phyloP scores from a whole-genome alignment of 108 stramenopile genomes.

The Aurantiochytrium sp. region DNA sequence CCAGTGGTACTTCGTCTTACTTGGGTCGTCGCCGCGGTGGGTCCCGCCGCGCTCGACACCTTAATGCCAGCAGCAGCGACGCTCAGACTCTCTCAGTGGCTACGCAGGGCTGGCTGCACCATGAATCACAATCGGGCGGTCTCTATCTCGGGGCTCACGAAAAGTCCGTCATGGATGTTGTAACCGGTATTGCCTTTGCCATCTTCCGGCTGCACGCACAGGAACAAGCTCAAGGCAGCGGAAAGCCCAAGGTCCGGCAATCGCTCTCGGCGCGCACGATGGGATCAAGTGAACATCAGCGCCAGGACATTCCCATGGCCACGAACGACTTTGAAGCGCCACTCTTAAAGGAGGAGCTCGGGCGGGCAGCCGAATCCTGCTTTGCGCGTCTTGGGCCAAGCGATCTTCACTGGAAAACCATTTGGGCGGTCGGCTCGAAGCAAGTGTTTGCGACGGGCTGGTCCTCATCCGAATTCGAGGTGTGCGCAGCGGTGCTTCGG shows the following conservation, averaged over 20 bases:
- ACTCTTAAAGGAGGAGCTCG: background rate
- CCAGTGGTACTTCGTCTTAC: too few relatives aligned
- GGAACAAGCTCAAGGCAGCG: background rate
- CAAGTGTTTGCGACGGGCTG: background rate
- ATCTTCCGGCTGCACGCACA: background rate
- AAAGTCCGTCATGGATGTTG: background rate
- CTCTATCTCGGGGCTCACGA: background rate
- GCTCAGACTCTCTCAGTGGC: too few relatives aligned
- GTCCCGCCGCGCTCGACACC: too few relatives aligned
- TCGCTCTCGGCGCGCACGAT: background rate
- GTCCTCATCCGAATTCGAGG: background rate
- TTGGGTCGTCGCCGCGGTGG: too few relatives aligned
- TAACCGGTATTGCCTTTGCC: background rate
- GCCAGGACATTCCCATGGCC: background rate
- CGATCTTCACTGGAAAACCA: background rate
- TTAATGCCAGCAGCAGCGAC: too few relatives aligned
- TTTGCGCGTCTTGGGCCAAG: background rate
- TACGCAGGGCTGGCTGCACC: too few relatives aligned
- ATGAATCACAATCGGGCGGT: too few relatives aligned
- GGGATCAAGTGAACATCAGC: background rate
- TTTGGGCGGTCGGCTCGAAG: background rate
- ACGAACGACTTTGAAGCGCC: background rate
- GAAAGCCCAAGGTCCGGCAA: background rate
- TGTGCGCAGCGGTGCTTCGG: background rate
- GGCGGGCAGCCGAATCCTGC: background rate